A percentile compares a stretch with the other conserved stretches of the same genome.
phyloP scores from a whole-genome alignment of 192 early-diverging fungal genomes.

The Lunasporangiospora selenospora region DNA sequence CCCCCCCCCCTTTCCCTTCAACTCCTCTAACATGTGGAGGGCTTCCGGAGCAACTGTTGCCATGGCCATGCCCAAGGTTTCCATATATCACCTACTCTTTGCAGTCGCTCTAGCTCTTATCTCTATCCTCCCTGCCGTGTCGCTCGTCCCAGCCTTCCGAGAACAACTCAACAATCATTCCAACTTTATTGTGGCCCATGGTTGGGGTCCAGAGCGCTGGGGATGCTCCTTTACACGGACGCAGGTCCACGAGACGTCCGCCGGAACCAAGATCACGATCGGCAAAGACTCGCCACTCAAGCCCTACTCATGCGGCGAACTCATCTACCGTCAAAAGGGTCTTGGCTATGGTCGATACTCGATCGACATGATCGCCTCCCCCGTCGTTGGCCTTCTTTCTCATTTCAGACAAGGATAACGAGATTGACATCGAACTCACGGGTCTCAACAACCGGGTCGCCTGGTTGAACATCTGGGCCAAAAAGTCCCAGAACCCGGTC shows the following conservation, averaged over 20 bases:
- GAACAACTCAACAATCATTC: slow-evolving; percentile 16
- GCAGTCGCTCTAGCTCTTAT: too few species aligned
- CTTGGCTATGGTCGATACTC: slow-evolving; percentile 31
- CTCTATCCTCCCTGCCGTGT: too few species aligned
- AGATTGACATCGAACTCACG: slow-evolving; percentile 45
- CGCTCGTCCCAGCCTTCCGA: slow-evolving; percentile 8
- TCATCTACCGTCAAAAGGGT: slow-evolving; percentile 1
- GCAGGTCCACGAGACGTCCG: slow-evolving; percentile 14
- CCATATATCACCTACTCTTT: too few species aligned
- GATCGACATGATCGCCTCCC: slow-evolving; percentile 43
- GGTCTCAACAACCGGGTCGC: slow-evolving; percentile 25
- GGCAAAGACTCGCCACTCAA: slow-evolving; percentile 24
- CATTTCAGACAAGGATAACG: slow-evolving; percentile 27
- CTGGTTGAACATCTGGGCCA: slow-evolving; percentile 43
- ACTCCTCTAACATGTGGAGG: too few species aligned
- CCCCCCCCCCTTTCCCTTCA: too few species aligned
- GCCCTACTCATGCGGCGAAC: slow-evolving; percentile 24
- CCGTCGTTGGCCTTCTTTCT: slow-evolving; percentile 33
- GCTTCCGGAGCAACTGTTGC: too few species aligned
- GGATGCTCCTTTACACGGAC: slow-evolving; percentile 29
- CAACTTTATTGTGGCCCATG: slow-evolving; percentile 40
- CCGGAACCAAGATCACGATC: slow-evolving; percentile 24
- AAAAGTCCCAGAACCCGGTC: slow-evolving; percentile 23
- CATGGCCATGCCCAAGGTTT: too few species aligned
- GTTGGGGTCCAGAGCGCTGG: slow-evolving; percentile 40